Evolutionary conservation across 2,329 filamentous ascomycete species (phyloP).

Genomic region (Stagonosporopsis rhizophila): DNA sequence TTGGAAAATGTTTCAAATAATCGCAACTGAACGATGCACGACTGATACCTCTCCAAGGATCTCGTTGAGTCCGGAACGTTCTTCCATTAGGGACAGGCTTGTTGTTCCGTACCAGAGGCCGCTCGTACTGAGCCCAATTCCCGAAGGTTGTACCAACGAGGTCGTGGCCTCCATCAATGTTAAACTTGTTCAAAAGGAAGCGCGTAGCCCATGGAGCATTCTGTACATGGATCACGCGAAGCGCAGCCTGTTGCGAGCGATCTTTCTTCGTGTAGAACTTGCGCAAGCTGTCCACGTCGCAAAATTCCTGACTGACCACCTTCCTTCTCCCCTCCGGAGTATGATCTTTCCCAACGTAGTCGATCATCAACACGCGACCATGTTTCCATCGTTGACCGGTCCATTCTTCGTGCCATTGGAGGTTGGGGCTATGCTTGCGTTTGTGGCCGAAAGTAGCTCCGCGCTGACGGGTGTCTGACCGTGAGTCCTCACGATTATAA

Average conservation of each 20-base stretch:
- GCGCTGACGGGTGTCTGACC: slow-evolving; percentile 20
- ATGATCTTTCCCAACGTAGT: slow-evolving; percentile 55
- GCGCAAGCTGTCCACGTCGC: slow-evolving; percentile 53
- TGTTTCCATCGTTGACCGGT: slow-evolving; percentile 47
- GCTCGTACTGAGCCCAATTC: slow-evolving; percentile 57
- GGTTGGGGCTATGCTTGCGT: slow-evolving; percentile 44
- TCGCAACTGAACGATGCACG: slow-evolving; percentile 60
- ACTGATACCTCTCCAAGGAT: slow-evolving; percentile 60
- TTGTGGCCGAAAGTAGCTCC: slow-evolving; percentile 34
- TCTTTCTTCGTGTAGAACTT: slow-evolving; percentile 53
- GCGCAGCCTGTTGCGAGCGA: slow-evolving; percentile 44
- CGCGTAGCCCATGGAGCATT: slow-evolving; percentile 60
- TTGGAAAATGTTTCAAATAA: slow-evolving; percentile 57
- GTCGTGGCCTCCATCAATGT: slow-evolving; percentile 58
- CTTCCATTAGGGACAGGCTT: slow-evolving; percentile 61
- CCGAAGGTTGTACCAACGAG: slow-evolving; percentile 59
- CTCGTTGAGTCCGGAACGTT: slow-evolving; percentile 58
- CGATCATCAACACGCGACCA: slow-evolving; percentile 60
- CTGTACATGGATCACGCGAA: slow-evolving; percentile 59
- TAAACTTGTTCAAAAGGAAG: slow-evolving; percentile 60
- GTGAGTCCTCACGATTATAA: slow-evolving; percentile 20
- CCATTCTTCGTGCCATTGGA: slow-evolving; percentile 49
- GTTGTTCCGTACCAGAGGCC: slow-evolving; percentile 56
- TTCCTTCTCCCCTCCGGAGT: slow-evolving; percentile 50
- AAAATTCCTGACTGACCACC: slow-evolving; percentile 58